Evolutionary conservation across 2,329 filamentous ascomycete species (phyloP), one percentile per base, ranked within the genome.

Genomic region (Gnomoniopsis smithogilvyi): DNA sequence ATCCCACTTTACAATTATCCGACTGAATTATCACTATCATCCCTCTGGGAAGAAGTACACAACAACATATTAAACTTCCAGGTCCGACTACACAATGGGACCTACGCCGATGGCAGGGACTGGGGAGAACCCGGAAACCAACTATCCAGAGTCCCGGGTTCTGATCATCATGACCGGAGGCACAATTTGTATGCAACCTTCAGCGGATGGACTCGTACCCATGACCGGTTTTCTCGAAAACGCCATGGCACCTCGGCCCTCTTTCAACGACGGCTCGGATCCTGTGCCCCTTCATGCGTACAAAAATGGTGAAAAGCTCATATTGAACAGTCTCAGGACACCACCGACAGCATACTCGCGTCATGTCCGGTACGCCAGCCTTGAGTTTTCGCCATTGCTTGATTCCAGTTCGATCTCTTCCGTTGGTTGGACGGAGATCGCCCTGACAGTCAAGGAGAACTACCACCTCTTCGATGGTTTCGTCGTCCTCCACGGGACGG

Each of bases 391-490:
- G 53, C 89, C 90, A 26, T 76, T 96, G 41, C 85, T 97, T 3
- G 93, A 97, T 75, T 96, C 91, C 63, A 94, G 90, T 70, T 95
- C 91, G 56, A 96, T 96, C 72, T 90, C 92, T 62, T 90, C 91
- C 19, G 83, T 84, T 47, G 92, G 92, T 59, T 96, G 92, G 93
- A 87, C 90, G 12, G 84, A 92, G 69, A 95, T 96, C 69, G 91
- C 92, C 1, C 77, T 81, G 53, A 85, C 89, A n/a, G 85, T 96
- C 65, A 82, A 86, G 66, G 85, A 89, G 64, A 97, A 97, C 73
- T 96, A 96, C 73, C 87, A 88, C 63, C 81, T 91, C 0, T 97
- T 92, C 68, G 93, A 96, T 71, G 92, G 90, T 21, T 96, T 96
- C 69, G 91, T 96, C 22, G 87, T 96, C 45, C 85, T 96, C 36